Conservation (phyloP, 768 basidiomycete genomes). For the Myochromella boudieri region DNA sequence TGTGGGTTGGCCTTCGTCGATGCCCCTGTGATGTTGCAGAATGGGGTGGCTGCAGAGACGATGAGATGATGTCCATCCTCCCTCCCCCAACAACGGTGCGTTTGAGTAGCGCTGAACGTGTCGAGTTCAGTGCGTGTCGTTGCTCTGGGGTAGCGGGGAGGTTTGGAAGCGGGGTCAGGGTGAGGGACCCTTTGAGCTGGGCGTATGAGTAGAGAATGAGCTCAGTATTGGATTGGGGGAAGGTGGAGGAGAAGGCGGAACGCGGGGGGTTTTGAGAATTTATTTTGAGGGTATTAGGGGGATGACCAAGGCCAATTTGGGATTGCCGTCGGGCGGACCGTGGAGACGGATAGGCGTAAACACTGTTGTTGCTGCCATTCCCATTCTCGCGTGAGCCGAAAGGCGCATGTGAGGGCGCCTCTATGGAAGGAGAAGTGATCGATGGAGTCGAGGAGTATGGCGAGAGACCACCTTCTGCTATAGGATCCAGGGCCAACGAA, state of each 20-base stretch:
- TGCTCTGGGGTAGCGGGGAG: constrained; percentile 44
- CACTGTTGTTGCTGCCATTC: constrained; percentile 21
- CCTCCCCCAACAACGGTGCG: constrained; percentile 64
- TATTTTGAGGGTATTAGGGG: constrained; percentile 27
- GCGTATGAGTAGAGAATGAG: constrained; percentile 85
- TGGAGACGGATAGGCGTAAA: constrained; percentile 36
- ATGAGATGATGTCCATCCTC: constrained; percentile 74
- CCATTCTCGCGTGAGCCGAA: constrained; percentile 22
- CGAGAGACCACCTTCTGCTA: constrained; percentile 35
- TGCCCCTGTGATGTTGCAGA: constrained; percentile 16
- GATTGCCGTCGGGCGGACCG: constrained; percentile 32
- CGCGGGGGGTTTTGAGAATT: constrained; percentile 26
- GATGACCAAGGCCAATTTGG: constrained; percentile 49
- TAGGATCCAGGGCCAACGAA: constrained; percentile 48
- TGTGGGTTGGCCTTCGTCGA: constrained; percentile 36
- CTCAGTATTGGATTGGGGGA: constrained; percentile 55
- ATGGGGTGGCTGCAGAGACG: constrained; percentile 26
- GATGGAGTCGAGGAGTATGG: constrained; percentile 36
- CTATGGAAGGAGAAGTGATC: constrained; percentile 36
- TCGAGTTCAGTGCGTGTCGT: constrained; percentile 38
- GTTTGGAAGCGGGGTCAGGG: constrained; percentile 48
- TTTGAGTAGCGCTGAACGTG: constrained; percentile 52
- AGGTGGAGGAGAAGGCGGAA: constrained; percentile 43
- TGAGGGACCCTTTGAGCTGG: constrained; percentile 69
- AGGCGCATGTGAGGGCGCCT: constrained; percentile 27